Base-by-base conservation (phyloP, 2,329 filamentous ascomycete species). In the Monosporascus sp. region DNA sequence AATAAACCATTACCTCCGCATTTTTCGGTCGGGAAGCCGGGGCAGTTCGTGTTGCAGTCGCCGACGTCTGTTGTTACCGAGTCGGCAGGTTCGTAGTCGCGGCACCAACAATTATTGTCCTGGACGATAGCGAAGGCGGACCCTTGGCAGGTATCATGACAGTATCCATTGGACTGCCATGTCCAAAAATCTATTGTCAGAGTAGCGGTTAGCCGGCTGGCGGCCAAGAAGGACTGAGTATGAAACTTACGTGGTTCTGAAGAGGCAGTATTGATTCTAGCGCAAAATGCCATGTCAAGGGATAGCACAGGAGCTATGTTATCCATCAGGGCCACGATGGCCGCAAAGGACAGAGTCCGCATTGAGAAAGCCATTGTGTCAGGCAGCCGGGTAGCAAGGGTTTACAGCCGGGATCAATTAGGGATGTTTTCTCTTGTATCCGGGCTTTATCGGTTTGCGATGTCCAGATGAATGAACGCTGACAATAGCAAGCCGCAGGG, bases 91-190 rank as follows among this genome's bases (percentile, higher is more conserved):
- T 77, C 76, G 62, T 85, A 85, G 66, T 91, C 79, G 38, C 86
- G 86, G 67, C 89, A 93, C 87, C 87, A 93, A 66, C 89, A 93
- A 50, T 77, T 69, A 35, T 81, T 74, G 17, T 71, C 77, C 61
- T 89, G 80, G 1, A 91, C 73, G 48, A 93, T 75, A 58, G 86
- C 87, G 57, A 86, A 89, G 40, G 88, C 87, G 58, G 77, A 88
- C 17, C 75, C 60, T 20, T 65, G 63, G 70, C 89, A 93, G 48
- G 77, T 77, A 48, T 80, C 72, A 49, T 75, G 71, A 66, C 89
- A 93, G 14, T 84, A 77, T 31, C 88, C 88, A 60, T 89, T 84
- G 20, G 87, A 88, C 67, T 91, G 86, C 56, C 71, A 86, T 58
- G 77, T 78, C 56, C 76, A 80, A 35, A 67, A 64, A 58, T 82